phyloP scores from a whole-genome alignment of 495 filamentous ascomycete genomes.

The Penicillium odoratum region DNA sequence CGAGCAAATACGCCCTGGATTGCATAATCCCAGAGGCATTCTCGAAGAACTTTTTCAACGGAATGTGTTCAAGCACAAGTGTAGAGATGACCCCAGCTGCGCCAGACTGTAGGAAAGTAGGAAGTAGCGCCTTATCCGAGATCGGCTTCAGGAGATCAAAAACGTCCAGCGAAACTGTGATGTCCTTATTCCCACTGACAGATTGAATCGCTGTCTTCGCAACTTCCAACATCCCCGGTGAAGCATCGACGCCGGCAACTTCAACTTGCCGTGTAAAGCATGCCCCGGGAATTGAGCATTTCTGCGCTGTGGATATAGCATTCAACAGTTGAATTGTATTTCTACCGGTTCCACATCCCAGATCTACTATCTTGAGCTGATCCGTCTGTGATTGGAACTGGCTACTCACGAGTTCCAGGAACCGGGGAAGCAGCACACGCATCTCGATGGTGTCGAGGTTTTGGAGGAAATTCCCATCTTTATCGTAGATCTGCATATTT shows the following conservation, averaged over 20 bases:
- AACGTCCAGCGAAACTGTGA: slow-evolving; percentile 16
- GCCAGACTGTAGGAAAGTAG: slow-evolving; percentile 18
- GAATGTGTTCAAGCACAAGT: slow-evolving; percentile 69
- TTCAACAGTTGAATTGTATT: slow-evolving; percentile 61
- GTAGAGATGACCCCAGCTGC: slow-evolving; percentile 60
- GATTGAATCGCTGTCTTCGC: slow-evolving; percentile 37
- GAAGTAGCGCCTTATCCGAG: slow-evolving; percentile 5
- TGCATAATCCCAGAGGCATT: slow-evolving; percentile 48
- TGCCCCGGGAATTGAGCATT: background rate
- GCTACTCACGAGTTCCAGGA: slow-evolving; percentile 40
- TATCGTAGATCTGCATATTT: slow-evolving; percentile 58
- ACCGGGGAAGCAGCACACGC: slow-evolving; percentile 50
- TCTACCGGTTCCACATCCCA: slow-evolving; percentile 71
- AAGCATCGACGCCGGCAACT: slow-evolving; percentile 53
- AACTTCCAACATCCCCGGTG: slow-evolving; percentile 55
- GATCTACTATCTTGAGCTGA: slow-evolving; percentile 41
- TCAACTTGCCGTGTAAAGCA: slow-evolving; percentile 12
- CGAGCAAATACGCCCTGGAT: slow-evolving; percentile 53
- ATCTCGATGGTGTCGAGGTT: slow-evolving; percentile 64
- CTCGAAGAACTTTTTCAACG: slow-evolving; percentile 56
- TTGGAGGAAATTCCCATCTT: slow-evolving; percentile 73
- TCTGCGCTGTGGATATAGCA: slow-evolving; percentile 12
- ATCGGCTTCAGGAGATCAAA: slow-evolving; percentile 38
- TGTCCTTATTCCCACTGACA: background rate
- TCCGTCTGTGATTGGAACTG: slow-evolving; percentile 21